A percentile compares a stretch with the other conserved stretches of the same genome.
Conservation (phyloP, 768 basidiomycete species). For the Suillus subluteus region DNA sequence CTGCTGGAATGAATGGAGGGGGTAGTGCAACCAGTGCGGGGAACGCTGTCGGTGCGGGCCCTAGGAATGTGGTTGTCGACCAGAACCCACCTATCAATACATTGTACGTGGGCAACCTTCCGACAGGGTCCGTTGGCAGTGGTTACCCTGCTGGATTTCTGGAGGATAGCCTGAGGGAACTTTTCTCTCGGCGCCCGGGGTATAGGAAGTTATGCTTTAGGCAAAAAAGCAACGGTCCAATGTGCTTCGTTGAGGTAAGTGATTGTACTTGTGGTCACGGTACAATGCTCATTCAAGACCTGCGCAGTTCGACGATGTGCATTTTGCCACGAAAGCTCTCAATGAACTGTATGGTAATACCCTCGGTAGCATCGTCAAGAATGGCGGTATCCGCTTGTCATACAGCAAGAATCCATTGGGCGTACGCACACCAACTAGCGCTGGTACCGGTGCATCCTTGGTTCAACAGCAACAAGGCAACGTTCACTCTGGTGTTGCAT, state of each 20-base stretch:
- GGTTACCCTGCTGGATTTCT: slow-evolving; percentile 80
- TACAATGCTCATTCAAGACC: background rate
- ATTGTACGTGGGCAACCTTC: slow-evolving; percentile 98
- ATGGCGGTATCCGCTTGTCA: slow-evolving; percentile 92
- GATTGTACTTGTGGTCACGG: slow-evolving; percentile 10
- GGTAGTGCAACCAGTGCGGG: slow-evolving; percentile 38
- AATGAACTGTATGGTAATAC: slow-evolving; percentile 89
- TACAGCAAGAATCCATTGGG: slow-evolving; percentile 99
- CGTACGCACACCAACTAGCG: slow-evolving; percentile 77
- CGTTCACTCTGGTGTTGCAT: slow-evolving; percentile 24
- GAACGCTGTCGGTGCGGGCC: slow-evolving; percentile 26
- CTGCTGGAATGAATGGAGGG: slow-evolving; percentile 19
- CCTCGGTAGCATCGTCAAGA: slow-evolving; percentile 91
- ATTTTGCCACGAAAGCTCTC: slow-evolving; percentile 83
- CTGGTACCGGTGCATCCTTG: slow-evolving; percentile 29
- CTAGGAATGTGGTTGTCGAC: slow-evolving; percentile 58
- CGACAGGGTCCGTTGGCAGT: slow-evolving; percentile 71
- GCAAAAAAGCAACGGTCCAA: slow-evolving; percentile 96
- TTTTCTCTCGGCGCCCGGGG: slow-evolving; percentile 81
- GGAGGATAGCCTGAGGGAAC: slow-evolving; percentile 82
- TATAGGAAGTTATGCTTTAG: slow-evolving; percentile 93
- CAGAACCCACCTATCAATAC: slow-evolving; percentile 99
- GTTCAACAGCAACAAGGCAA: slow-evolving; percentile 30
- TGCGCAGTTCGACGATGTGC: slow-evolving; percentile 86
- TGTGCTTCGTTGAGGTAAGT: slow-evolving; percentile 97